Base-by-base conservation (phyloP, 345 rosid species). In the Angophora floribunda region DNA sequence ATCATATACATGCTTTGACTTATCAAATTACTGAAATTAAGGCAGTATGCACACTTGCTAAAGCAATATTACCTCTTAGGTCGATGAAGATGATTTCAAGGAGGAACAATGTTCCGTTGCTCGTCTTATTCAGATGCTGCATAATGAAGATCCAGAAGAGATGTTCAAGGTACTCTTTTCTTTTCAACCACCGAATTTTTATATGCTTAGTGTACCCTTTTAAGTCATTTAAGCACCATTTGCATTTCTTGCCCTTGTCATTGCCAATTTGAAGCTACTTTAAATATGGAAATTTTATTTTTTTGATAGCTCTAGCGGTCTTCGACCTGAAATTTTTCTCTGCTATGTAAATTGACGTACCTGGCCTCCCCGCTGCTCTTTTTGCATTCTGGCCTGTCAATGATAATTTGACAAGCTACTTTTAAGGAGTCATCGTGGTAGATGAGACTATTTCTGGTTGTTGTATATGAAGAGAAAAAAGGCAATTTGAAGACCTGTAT, bases 91-190 rank as follows among this genome's bases (percentile, higher is more conserved):
- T 88, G 99, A 98, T 92, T 98, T 97, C 89, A 95, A 94, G 92
- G 99, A 95, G 93, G 99, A 97, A 93, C 99, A 98, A 92, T 97
- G 95, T 93, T 95, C 99, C 88, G 99, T 98, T 88, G 97, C 99
- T 32, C 97, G 99, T 86, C 97, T 98, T 85, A 96, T 95, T 92
- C 98, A 97, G 93, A 94, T 97, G 99, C 90, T 97, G 87, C 91
- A 93, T 89, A 95, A 92, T 93, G 99, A 98, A 88, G 98, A 97
- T 87, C 93, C 93, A 41, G 99, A 97, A 90, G 99, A 98, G 94
- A 96, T 98, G 99, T 97, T 94, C 87, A 96, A 98, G 99, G 99
- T 98, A 92, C 87, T 86, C 89, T 57, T 82, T 88, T 61, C 49
- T 59, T 13, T 30, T 86, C 21, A 3, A 53, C 8, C 49, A 16